A percentile compares a stretch with the other conserved stretches of the same genome.
phyloP scores from a whole-genome alignment of 306 rosid genomes.

The Echinosophora koreensis region DNA sequence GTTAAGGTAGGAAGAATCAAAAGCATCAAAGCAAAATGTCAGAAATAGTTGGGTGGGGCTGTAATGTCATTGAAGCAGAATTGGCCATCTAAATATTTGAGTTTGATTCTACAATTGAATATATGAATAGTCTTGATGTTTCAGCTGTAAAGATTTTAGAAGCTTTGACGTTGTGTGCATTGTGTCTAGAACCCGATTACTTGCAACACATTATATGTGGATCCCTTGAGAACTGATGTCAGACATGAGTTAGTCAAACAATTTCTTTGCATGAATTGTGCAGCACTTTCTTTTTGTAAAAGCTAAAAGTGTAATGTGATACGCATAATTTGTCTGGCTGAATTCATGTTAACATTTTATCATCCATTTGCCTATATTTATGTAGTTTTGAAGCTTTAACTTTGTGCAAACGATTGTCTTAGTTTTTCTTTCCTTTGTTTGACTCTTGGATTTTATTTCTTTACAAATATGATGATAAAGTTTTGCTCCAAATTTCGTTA shows the following conservation, averaged over 20 bases:
- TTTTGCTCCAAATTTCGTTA: background rate
- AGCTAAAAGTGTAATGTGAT: background rate
- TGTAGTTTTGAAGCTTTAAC: background rate
- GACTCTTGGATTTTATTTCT: background rate
- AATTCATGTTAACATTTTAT: too few species aligned
- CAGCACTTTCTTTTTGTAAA: constrained; percentile 3
- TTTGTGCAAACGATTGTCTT: background rate
- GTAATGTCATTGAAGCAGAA: background rate
- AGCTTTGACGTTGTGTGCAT: background rate
- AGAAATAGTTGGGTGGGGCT: background rate
- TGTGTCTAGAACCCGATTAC: background rate
- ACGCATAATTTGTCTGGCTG: background rate
- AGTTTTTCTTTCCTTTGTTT: background rate
- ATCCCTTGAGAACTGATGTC: constrained; percentile 6
- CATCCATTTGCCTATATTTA: background rate
- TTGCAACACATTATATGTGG: background rate
- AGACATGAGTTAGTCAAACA: background rate
- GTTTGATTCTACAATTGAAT: background rate
- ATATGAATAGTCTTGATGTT: background rate
- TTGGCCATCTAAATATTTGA: background rate
- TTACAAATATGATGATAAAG: background rate
- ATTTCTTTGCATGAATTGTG: constrained; percentile 8
- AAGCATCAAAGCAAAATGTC: background rate
- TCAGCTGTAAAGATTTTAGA: background rate
- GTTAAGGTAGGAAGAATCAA: background rate